These are phyloP conservation scores for Scolecobasidium constrictum DNA, from an alignment of 2,329 filamentous ascomycete genomes.

Conservation along the genomic window DNA sequence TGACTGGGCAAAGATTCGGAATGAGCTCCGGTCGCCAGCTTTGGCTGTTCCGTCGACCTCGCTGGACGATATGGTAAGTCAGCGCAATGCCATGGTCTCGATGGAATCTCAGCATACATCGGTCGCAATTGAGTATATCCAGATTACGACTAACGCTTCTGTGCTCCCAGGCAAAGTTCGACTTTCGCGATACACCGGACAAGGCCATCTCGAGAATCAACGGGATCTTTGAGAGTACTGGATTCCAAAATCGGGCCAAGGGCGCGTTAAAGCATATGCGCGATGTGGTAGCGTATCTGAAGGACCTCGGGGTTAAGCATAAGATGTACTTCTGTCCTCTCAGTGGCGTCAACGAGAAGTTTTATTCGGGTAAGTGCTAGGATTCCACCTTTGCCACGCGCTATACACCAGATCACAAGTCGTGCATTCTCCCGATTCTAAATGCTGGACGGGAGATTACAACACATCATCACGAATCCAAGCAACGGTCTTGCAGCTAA, in stretches of 20 bases:
- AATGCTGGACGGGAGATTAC: too few species aligned
- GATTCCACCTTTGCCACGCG: conserved; percentile 12
- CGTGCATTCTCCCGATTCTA: not conserved
- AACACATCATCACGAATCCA: too few species aligned
- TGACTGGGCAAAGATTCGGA: conserved; percentile 74
- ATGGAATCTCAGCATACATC: too few species aligned
- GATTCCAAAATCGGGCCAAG: conserved; percentile 39
- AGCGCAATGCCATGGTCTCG: too few species aligned
- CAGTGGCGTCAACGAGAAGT: conserved; percentile 80
- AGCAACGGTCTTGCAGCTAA: too few species aligned
- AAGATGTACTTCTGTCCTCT: conserved; percentile 80
- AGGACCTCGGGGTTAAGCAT: conserved; percentile 60
- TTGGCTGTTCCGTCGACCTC: conserved; percentile 81
- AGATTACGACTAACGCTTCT: too few species aligned
- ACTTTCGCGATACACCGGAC: conserved; percentile 71
- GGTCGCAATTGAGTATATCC: too few species aligned
- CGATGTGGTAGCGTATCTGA: conserved; percentile 65
- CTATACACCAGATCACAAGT: not conserved
- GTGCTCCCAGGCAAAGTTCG: too few species aligned
- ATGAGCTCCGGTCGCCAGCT: conserved; percentile 68
- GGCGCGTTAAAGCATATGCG: conserved; percentile 65
- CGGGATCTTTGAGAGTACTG: conserved; percentile 42
- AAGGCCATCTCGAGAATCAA: conserved; percentile 57
- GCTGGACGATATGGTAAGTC: conserved; percentile 79
- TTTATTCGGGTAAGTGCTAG: too few species aligned